Evolutionary conservation across 768 basidiomycete species (phyloP).

Genomic region (Leccinum boreale): DNA sequence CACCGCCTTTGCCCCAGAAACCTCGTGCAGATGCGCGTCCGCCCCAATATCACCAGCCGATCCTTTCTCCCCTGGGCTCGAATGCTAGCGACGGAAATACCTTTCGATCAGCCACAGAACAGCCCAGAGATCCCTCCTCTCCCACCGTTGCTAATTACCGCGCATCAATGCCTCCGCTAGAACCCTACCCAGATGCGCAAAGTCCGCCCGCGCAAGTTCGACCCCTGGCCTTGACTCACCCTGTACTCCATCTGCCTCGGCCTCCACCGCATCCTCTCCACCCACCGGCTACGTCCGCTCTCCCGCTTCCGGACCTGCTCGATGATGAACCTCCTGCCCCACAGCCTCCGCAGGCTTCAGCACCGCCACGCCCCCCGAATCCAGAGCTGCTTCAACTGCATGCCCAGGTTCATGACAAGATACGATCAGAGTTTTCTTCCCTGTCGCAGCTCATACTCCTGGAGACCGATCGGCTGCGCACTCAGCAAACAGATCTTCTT

Average conservation of each 20-base stretch:
- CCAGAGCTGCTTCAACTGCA: constrained; percentile 86
- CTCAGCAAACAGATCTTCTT: constrained; percentile 80
- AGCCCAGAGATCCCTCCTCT: constrained; percentile 18
- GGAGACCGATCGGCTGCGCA: constrained; percentile 73
- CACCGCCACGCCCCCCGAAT: constrained; percentile 83
- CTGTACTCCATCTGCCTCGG: constrained; percentile 24
- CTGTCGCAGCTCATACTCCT: constrained; percentile 58
- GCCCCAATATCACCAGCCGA: constrained; percentile 28
- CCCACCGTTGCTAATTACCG: constrained; percentile 28
- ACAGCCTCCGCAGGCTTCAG: constrained; percentile 31
- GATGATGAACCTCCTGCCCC: constrained; percentile 50
- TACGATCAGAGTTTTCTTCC: constrained; percentile 70
- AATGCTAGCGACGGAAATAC: constrained; percentile 17
- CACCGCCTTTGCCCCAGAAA: constrained; percentile 32
- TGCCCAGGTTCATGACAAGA: constrained; percentile 67
- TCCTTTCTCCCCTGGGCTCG: constrained; percentile 14
- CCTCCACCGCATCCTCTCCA: constrained; percentile 20
- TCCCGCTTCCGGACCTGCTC: constrained; percentile 52
- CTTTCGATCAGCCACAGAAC: constrained; percentile 17
- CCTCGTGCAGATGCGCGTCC: constrained; percentile 21
- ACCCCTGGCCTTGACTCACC: constrained; percentile 20
- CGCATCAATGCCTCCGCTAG: constrained; percentile 24
- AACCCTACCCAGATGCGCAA: constrained; percentile 28
- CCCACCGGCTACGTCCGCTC: constrained; percentile 11
- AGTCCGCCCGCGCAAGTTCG: constrained; percentile 22